These are phyloP conservation scores for Udeniomyces megalosporus DNA, from an alignment of 768 basidiomycete species.

Conservation along the genomic window DNA sequence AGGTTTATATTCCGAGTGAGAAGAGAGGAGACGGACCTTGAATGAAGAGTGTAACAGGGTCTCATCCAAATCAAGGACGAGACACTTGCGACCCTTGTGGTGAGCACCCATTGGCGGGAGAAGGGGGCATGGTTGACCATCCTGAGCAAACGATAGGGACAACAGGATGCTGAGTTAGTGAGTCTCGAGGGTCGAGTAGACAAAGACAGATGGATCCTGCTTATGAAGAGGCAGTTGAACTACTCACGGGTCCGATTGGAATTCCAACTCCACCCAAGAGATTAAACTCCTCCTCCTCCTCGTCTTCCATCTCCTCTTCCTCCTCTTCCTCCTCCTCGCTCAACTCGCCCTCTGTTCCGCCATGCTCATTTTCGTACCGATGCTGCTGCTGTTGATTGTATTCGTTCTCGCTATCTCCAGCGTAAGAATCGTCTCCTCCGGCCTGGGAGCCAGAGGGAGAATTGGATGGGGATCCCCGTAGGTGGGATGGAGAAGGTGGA, in stretches of 20 bases:
- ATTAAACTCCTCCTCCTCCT: slow-evolving; percentile 87
- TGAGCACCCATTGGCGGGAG: slow-evolving; percentile 65
- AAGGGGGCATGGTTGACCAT: slow-evolving; percentile 73
- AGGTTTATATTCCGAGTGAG: neutral
- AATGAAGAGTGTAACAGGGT: slow-evolving; percentile 94
- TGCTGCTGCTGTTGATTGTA: too few species aligned
- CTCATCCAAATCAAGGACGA: slow-evolving; percentile 92
- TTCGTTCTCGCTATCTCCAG: neutral
- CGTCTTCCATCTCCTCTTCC: slow-evolving; percentile 16
- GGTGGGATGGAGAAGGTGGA: neutral
- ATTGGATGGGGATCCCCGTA: neutral
- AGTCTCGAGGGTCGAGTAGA: too few species aligned
- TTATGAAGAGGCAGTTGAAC: neutral
- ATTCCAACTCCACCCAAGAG: slow-evolving; percentile 86
- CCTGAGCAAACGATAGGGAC: slow-evolving; percentile 34
- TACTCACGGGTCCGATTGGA: slow-evolving; percentile 72
- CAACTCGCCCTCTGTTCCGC: neutral
- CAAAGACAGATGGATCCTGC: too few species aligned
- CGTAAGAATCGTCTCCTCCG: slow-evolving; percentile 1
- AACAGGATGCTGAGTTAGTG: neutral
- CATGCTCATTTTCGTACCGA: slow-evolving; percentile 3
- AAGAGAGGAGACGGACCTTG: slow-evolving; percentile 47
- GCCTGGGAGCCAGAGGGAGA: neutral
- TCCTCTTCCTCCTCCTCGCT: slow-evolving; percentile 17
- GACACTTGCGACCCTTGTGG: slow-evolving; percentile 78